Percentiles rank a stretch among this genome's conserved stretches.
Evolutionary conservation across 2,329 filamentous ascomycete genomes (phyloP).

Genomic region (Rugonectria rugulosa): DNA sequence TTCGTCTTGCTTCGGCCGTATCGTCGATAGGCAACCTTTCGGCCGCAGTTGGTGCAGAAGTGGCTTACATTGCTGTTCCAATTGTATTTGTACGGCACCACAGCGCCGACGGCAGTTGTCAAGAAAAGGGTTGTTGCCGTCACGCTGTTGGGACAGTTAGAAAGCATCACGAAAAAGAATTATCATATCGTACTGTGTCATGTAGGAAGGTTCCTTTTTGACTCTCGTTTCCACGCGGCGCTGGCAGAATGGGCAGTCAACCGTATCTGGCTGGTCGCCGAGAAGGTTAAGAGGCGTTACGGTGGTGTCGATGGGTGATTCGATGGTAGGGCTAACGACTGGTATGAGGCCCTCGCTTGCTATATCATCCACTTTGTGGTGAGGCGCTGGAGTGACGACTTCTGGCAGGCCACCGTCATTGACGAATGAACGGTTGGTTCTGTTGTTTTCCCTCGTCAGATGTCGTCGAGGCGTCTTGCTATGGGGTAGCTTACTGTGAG

Average conservation of each 20-base stretch:
- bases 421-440: slow-evolving; percentile 20
- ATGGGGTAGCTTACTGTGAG: not conserved
- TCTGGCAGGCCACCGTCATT: slow-evolving; percentile 31
- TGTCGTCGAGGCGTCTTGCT: not conserved
- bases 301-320: not conserved
- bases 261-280: slow-evolving; percentile 30
- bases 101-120: slow-evolving; percentile 30
- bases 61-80: slow-evolving; percentile 32
- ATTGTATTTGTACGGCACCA: slow-evolving; percentile 29
- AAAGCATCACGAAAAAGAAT: no score
- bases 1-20: slow-evolving; percentile 23
- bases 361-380: not conserved
- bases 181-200: slow-evolving; percentile 28
- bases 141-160: slow-evolving; percentile 15
- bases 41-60: slow-evolving; percentile 33
- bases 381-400: slow-evolving; percentile 17
- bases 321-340: slow-evolving; percentile 5
- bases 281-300: slow-evolving; percentile 34
- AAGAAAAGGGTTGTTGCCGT: slow-evolving; percentile 31
- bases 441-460: no score
- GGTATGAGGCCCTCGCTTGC: slow-evolving; percentile 28
- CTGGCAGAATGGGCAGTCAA: slow-evolving; percentile 36
- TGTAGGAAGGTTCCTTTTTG: slow-evolving; percentile 29
- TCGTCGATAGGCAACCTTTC: slow-evolving; percentile 29
- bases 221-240: slow-evolving; percentile 29